Percentiles rank a stretch among this genome's conserved stretches.
Evolutionary conservation across 768 basidiomycete genomes (phyloP).

Genomic region (Chalciporus piperatus): DNA sequence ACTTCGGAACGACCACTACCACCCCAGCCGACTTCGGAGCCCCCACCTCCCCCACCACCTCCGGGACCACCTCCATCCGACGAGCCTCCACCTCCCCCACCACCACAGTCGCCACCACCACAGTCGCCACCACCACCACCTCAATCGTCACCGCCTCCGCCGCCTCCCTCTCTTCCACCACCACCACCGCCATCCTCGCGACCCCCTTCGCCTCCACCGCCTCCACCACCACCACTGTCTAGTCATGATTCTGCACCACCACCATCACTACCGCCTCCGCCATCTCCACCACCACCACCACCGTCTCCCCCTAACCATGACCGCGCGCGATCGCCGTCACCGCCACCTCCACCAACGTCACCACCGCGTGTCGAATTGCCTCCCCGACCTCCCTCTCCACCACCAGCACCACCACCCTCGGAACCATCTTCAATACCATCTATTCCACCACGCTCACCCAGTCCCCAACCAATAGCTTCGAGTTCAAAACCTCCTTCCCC

Average conservation of each 20-base stretch:
- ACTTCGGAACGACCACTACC: conserved; percentile 31
- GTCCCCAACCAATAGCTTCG: conserved; percentile 29
- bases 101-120: conserved; percentile 30
- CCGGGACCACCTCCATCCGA: conserved; percentile 29
- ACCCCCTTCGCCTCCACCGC: conserved; percentile 21
- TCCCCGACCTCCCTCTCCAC: conserved; percentile 31
- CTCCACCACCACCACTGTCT: conserved; percentile 9
- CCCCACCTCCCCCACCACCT: conserved; percentile 37
- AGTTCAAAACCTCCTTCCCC: conserved; percentile 29
- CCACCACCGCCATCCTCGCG: conserved; percentile 24
- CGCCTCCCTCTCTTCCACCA: conserved; percentile 26
- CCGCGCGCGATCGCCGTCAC: conserved; percentile 23
- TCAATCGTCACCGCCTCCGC: conserved; percentile 27
- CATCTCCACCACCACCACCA: conserved; percentile 11
- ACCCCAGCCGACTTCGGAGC: conserved; percentile 37
- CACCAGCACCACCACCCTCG: conserved; percentile 20
- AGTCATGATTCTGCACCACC: conserved; percentile 14
- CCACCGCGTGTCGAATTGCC: conserved; percentile 21
- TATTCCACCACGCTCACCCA: conserved; percentile 24
- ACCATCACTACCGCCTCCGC: conserved; percentile 21
- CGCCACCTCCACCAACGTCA: conserved; percentile 25
- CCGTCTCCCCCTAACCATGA: conserved; percentile 12
- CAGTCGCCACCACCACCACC: conserved; percentile 29
- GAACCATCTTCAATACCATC: conserved; percentile 15
- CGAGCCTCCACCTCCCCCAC: conserved; percentile 25